Base-by-base conservation (phyloP, 352 stramenopile species). In the Thraustotheca clavata region DNA sequence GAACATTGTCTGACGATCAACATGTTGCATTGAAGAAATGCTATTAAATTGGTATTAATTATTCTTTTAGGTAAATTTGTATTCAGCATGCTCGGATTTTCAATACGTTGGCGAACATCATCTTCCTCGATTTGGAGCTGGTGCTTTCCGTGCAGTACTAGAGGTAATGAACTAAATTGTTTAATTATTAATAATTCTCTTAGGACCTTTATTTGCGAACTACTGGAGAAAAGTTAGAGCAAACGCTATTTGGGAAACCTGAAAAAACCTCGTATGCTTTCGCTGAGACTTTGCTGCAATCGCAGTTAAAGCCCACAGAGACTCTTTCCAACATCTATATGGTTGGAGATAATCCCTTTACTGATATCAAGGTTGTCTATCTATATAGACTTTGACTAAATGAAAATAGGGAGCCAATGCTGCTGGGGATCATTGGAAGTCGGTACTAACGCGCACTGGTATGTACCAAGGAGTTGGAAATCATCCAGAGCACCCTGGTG, bases 21-120 rank as follows among this genome's bases (percentile, higher is more conserved):
- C 69, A 77, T 40, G 72, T 49, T 2, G 35, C 8, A 11, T 52
- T 9, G 9, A 52, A 35, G 9, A 31, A 52, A 31, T 50, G 43
- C 3, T 14, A 18, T 32, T 32, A 18, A 46, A 8, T n/a, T 9
- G 32, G 31, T 12, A 48, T 47, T 32, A 14, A 14, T 11, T 31
- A 27, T 62, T 18, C 14, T 16, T 41, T 4, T 67, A 87, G 61
- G 73, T 90, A 24, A 82, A 83, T 29, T 69, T 94, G 31, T 94
- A 91, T 71, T 94, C 83, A 50, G 80, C 84, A 55, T 94, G 84
- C 75, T 90, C 81, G 4, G 84, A 94, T 48, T 94, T 94, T 68
- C 83, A 94, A 68, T 94, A 94, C 62, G 83, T 94, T 12, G 82
- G 84, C 12, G 84, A 91, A 50, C 90, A 90, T 69, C 82, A 93